Conservation (phyloP, 805 yeast species). For the Candida patagonica region DNA sequence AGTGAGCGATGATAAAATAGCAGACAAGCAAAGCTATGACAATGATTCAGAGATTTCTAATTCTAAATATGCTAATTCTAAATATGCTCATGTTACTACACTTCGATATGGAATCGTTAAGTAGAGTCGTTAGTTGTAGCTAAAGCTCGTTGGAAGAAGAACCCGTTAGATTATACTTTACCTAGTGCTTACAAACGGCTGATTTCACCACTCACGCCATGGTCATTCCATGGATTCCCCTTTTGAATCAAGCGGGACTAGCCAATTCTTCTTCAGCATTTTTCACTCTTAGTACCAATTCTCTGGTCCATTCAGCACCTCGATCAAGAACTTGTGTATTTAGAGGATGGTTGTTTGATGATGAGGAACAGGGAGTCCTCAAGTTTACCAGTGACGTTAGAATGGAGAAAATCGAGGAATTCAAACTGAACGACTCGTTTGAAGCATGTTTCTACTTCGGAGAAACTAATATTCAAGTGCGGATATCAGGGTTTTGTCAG, state of each 20-base stretch:
- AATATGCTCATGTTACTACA: too few species aligned
- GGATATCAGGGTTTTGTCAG: conserved; percentile 61
- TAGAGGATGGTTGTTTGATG: conserved; percentile 68
- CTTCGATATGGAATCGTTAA: too few species aligned
- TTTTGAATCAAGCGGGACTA: conserved; percentile 45
- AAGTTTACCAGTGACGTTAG: conserved; percentile 66
- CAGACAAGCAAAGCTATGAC: too few species aligned
- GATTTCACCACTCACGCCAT: too few species aligned
- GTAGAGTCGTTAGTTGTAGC: too few species aligned
- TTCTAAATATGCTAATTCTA: too few species aligned
- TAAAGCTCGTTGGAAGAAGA: too few species aligned
- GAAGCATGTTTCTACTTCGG: conserved; percentile 74
- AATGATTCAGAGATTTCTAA: too few species aligned
- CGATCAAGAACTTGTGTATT: conserved; percentile 59
- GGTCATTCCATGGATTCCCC: conserved; percentile 76
- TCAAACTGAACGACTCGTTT: conserved; percentile 35
- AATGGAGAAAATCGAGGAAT: conserved; percentile 50
- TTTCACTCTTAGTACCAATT: conserved; percentile 60
- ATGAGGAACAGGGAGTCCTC: conserved; percentile 54
- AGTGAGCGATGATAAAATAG: too few species aligned
- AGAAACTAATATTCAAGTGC: conserved; percentile 53
- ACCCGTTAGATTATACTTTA: too few species aligned
- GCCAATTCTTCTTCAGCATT: conserved; percentile 47
- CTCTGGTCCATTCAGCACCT: conserved; percentile 38
- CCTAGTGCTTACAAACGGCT: too few species aligned